These are phyloP conservation scores for Trichoderma sp. DNA, from an alignment of 2,329 filamentous ascomycete species.

Conservation along the genomic window DNA sequence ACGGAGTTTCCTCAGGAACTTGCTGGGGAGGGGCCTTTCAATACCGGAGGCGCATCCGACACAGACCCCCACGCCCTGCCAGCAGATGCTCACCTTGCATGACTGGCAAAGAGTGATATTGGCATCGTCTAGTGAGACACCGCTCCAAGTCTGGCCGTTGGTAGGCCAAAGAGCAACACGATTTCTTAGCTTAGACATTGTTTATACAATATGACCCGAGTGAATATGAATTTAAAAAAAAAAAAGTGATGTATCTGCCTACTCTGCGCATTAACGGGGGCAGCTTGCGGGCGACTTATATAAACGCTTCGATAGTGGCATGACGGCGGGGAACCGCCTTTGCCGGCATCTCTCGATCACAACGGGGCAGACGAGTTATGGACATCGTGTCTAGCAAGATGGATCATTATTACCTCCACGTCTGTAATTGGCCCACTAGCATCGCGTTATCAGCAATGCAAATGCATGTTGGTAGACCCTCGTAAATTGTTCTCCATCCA, in stretches of 20 bases:
- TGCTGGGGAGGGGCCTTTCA: constrained; percentile 10
- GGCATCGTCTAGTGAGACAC: neutral
- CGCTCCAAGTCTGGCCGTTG: neutral
- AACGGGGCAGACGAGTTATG: neutral
- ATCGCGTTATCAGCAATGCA: neutral
- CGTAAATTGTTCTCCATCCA: neutral
- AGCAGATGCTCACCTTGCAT: constrained; percentile 22
- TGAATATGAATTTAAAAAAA: neutral
- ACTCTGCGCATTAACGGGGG: neutral
- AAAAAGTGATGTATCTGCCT: neutral
- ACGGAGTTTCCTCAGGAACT: constrained; percentile 5
- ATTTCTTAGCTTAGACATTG: neutral
- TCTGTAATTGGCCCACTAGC: neutral
- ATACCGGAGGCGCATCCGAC: neutral
- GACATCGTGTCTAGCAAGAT: neutral
- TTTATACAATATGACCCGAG: neutral
- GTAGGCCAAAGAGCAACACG: neutral
- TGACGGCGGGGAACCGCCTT: neutral
- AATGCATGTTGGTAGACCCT: neutral
- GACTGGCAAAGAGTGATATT: neutral
- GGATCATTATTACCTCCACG: neutral
- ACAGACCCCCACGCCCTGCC: neutral
- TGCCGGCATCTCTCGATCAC: neutral
- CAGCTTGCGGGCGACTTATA: neutral
- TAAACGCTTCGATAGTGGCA: neutral